phyloP scores from a whole-genome alignment of 2,329 filamentous ascomycete species.

The Bimuria novae-zelandiae region DNA sequence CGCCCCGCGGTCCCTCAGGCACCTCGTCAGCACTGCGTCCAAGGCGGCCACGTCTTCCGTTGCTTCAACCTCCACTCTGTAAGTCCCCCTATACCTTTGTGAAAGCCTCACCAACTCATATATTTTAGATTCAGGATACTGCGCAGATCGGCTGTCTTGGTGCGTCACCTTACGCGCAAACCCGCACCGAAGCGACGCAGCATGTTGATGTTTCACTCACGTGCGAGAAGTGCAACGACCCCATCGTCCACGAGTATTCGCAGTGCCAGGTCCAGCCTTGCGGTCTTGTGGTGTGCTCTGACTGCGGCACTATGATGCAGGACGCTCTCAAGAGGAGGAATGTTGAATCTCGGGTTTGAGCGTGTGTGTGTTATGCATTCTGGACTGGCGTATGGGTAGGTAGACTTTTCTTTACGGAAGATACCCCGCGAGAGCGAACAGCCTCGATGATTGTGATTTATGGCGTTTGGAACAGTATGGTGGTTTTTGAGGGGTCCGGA shows the following conservation, averaged over 20 bases:
- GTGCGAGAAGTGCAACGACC: constrained; percentile 27
- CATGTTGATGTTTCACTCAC: constrained; percentile 22
- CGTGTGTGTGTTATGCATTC: no score
- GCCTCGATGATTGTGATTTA: no score
- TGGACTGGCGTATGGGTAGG: no score
- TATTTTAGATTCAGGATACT: constrained; percentile 13
- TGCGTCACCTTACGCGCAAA: constrained; percentile 21
- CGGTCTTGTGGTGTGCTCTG: background rate
- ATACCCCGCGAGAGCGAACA: no score
- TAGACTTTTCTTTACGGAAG: no score
- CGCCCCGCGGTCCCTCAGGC: background rate
- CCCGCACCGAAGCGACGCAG: constrained; percentile 16
- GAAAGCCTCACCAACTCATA: background rate
- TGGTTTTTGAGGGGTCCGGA: no score
- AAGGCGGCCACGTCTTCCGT: constrained; percentile 27
- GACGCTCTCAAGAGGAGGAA: background rate
- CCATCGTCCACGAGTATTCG: constrained; percentile 15
- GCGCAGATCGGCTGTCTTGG: constrained; percentile 21
- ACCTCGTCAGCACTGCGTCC: constrained; percentile 24
- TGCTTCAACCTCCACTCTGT: constrained; percentile 20
- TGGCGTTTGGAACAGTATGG: no score
- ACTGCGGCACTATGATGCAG: background rate
- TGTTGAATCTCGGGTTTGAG: no score
- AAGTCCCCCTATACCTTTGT: background rate
- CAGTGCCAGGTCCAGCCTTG: background rate